Conservation (phyloP, 345 rosid species). For the Acer yangbiense region DNA sequence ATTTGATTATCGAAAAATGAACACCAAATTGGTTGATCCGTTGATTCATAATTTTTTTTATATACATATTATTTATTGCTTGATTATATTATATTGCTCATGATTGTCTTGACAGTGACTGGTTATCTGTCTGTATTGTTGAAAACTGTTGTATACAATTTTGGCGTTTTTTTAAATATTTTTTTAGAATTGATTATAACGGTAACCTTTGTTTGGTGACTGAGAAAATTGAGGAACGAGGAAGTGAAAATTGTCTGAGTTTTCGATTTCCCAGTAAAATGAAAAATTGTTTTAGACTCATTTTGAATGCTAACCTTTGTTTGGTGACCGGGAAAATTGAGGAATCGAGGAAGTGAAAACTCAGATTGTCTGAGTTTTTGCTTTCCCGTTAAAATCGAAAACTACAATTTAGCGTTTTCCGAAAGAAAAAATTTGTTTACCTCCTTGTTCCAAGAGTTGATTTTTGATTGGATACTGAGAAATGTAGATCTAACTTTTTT, state of each 20-base stretch:
- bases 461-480: background rate
- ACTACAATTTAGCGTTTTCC: no score
- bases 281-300: no score
- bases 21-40: background rate
- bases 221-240: background rate
- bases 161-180: background rate
- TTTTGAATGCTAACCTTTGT: no score
- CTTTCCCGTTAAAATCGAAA: no score
- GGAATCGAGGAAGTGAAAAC: no score
- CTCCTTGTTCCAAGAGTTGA: background rate
- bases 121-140: background rate
- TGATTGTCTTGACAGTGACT: constrained; percentile 7
- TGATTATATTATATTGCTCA: background rate
- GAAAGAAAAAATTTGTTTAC: background rate
- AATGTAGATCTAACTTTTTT: background rate
- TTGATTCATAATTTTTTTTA: background rate
- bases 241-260: background rate
- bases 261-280: background rate
- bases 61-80: background rate
- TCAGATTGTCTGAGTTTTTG: no score
- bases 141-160: no score
- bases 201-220: background rate
- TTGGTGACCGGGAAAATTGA: no score
- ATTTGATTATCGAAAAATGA: background rate
- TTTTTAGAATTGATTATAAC: background rate